Conservation (phyloP, 768 basidiomycete genomes). For the Dioszegia crocea region DNA sequence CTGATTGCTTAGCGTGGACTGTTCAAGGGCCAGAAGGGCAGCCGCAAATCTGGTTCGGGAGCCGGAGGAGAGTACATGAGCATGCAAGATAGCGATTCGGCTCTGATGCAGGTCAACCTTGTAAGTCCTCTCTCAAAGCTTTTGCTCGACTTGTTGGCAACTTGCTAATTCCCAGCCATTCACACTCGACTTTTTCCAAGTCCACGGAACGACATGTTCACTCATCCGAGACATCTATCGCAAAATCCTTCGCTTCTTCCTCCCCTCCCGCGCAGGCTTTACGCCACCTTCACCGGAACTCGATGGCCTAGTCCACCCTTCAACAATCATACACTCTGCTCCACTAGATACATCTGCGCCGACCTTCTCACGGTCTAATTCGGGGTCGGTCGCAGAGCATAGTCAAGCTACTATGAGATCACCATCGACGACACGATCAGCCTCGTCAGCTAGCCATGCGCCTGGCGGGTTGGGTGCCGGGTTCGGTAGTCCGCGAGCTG, state of each 20-base stretch:
- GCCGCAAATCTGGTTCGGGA: slow-evolving; percentile 21
- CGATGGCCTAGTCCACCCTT: slow-evolving; percentile 22
- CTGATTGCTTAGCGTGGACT: slow-evolving; percentile 31
- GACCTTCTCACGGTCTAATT: slow-evolving; percentile 3
- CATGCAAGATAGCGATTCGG: slow-evolving; percentile 22
- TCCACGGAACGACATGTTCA: slow-evolving; percentile 25
- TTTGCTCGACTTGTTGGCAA: not conserved
- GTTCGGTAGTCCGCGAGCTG: not conserved
- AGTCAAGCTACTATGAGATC: slow-evolving; percentile 1
- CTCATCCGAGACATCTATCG: slow-evolving; percentile 47
- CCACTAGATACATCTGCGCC: slow-evolving; percentile 11
- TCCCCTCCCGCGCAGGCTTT: slow-evolving; percentile 17
- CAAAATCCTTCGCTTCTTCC: slow-evolving; percentile 36
- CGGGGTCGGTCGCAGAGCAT: not conserved
- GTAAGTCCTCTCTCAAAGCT: slow-evolving; percentile 18
- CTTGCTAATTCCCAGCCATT: slow-evolving; percentile 32
- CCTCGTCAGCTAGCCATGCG: slow-evolving; percentile 16
- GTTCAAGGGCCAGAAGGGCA: slow-evolving; percentile 30
- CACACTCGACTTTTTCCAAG: slow-evolving; percentile 27
- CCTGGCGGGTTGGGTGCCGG: not conserved
- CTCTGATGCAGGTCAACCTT: slow-evolving; percentile 30
- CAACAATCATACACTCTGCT: slow-evolving; percentile 40
- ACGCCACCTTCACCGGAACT: not conserved
- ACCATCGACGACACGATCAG: slow-evolving; percentile 18
- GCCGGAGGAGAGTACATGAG: slow-evolving; percentile 7